Evolutionary conservation across 352 stramenopile genomes (phyloP).

Genomic region (Peronospora belbahrii): DNA sequence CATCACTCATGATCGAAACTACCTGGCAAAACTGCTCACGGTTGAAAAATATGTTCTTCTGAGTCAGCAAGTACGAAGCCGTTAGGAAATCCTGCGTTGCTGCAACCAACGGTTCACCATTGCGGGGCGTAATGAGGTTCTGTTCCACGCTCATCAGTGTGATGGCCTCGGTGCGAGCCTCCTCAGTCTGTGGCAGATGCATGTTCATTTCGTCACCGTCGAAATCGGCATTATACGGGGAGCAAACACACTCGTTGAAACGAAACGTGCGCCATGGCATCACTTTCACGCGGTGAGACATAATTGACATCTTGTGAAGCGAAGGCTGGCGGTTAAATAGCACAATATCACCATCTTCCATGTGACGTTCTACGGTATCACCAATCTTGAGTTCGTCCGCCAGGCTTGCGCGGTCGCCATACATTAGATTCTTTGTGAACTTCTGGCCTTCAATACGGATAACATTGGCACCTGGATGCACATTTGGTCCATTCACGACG

Average conservation of each 20-base stretch:
- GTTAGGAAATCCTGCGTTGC: constrained; percentile 99
- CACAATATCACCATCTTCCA: constrained; percentile 98
- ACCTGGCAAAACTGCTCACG: constrained; percentile 94
- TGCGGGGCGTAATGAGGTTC: constrained; percentile 97
- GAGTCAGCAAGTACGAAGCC: constrained; percentile 95
- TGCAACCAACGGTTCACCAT: constrained; percentile 96
- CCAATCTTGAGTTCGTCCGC: constrained; percentile 93
- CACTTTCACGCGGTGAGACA: constrained; percentile 89
- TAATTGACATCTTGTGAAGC: constrained; percentile 99
- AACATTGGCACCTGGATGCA: constrained; percentile 95
- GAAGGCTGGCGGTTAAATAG: constrained; percentile 99
- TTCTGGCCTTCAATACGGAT: constrained; percentile 82
- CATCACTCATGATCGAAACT: constrained; percentile 93
- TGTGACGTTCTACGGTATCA: constrained; percentile 98
- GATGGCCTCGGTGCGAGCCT: constrained; percentile 94
- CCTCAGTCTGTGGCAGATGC: constrained; percentile 97
- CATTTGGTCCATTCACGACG: constrained; percentile 93
- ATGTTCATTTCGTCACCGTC: constrained; percentile 99
- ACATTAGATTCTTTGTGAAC: constrained; percentile 89
- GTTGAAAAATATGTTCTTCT: constrained; percentile 98
- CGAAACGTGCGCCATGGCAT: constrained; percentile 98
- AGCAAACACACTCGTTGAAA: constrained; percentile 99
- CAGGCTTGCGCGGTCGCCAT: constrained; percentile 90
- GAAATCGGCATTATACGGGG: constrained; percentile 99
- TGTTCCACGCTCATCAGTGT: constrained; percentile 97